Evolutionary conservation across 2,329 filamentous ascomycete genomes (phyloP), one percentile per base, ranked within the genome.

Genomic region (Biscogniauxia sp.): DNA sequence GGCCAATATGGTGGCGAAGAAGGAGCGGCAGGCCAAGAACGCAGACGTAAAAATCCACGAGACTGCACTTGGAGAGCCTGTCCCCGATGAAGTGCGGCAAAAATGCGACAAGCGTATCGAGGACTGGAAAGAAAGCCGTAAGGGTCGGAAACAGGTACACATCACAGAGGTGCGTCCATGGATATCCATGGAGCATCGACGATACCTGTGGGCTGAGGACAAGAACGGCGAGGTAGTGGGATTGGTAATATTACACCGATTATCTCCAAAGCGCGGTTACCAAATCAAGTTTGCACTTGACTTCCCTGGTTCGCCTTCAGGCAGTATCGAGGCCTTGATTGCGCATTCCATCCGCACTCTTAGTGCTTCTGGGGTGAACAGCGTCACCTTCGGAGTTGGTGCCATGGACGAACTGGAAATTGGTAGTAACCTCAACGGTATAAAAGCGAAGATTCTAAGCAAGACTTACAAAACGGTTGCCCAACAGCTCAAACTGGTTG

Each of bases 281-380:
- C 93, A 97, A 79, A 89, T 97, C 73, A 97, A 97, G 80, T 97
- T 95, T 81, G 91, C 90, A n/a, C 86, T 97, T 58, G 92, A 97
- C 76, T 97, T 97, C 82, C 93, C 93, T 0, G 87, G 86, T 25
- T 86, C 93, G 0, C 90, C 93, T n/a, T 91, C 87, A 52, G 93
- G 93, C 53, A 89, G 91, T 37, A 97, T 97, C 64, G 93, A 97
- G 78, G 84, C 89, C 50, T 84, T 95, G 50, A 90, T 96, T 55
- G 77, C 79, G 0, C 79, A 80, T 41, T 76, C 80, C 50, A 68
- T 75, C 53, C 85, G 86, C 70, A 79, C 80, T 13, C 82, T 86
- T 11, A 82, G 83, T 1, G 80, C 82, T 8, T 75, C 78, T 0
- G 89, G 89, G 25, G 81, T 86, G 54, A 84, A 82, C 58, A 83